Base-by-base conservation (phyloP, 1,139 yeast species). In the Taphrina confusa region DNA sequence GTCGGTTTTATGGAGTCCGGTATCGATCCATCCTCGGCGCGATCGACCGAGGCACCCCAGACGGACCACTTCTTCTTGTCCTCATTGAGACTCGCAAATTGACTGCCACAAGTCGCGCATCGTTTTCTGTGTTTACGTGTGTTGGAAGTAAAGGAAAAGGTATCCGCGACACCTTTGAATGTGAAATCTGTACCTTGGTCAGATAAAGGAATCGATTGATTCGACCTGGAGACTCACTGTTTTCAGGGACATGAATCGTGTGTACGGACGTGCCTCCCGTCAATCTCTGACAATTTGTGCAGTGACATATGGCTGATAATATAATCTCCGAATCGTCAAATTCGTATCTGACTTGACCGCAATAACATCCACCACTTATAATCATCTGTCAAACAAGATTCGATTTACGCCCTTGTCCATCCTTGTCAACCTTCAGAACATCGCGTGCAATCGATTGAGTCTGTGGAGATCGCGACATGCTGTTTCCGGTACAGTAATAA, bases 261-360 rank as follows among this genome's bases (percentile, higher is more conserved):
- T 55, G 59, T 27, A 55, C 59, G 12, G 51, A 20, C 9, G 59
- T 44, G 28, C 59, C 52, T 2, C 37, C 36, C 16, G 59, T 55
- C 4, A 45, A 22, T 36, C 59, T n/a, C 23, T 55, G 59, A 45
- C 59, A 55, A 28, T 45, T 45, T 8, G 45, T 45, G 28, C 59
- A 55, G 37, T 55, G 59, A 23, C 59, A 55, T 33, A 28, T 30
- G 3, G 59, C 51, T 11, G 59, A 55, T 18, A 55, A 52, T 14
- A 45, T 14, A 11, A 55, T 16, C 12, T 25, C 33, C 9, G 25
- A 8, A 28, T 34, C 50, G 22, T 44, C 52, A 5, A 36, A 16
- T 31, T 45, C 45, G 27, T 45, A 55, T 11, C 45, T 30, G 4
- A 55, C 50, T 25, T 23, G 47, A 6, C 31, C 31, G 12, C 47